Conservation (phyloP, 139 green algal genomes). For the Tetraselmis chui region DNA sequence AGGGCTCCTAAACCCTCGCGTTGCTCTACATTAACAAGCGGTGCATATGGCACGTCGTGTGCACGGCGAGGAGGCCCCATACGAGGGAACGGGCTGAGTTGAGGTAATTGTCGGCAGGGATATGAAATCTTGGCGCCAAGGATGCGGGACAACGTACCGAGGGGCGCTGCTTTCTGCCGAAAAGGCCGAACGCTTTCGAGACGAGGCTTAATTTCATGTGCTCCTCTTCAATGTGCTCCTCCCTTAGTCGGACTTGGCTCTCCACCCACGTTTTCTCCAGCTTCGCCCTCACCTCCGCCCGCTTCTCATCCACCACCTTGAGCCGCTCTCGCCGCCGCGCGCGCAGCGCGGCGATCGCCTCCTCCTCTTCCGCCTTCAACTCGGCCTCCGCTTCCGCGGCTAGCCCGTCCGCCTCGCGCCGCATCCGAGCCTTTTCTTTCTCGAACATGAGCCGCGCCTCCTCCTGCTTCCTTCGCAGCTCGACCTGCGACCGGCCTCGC, state of each 20-base stretch:
- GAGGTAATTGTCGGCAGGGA: too few species aligned
- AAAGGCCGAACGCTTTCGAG: neutral
- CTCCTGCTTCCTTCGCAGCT: neutral
- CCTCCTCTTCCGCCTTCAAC: neutral
- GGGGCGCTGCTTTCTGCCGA: neutral
- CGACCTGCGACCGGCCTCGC: neutral
- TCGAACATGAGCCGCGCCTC: neutral
- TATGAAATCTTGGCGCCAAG: too few species aligned
- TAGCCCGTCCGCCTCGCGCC: neutral
- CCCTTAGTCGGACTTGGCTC: neutral
- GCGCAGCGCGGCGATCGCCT: neutral
- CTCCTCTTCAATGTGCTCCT: neutral
- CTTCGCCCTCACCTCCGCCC: neutral
- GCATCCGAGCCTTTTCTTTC: neutral
- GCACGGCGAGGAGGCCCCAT: too few species aligned
- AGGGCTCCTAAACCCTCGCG: too few species aligned
- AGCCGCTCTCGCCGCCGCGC: neutral
- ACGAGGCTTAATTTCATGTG: neutral
- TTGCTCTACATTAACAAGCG: too few species aligned
- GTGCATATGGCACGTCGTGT: too few species aligned
- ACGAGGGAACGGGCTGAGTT: too few species aligned
- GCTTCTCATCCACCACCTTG: neutral
- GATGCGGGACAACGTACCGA: too few species aligned
- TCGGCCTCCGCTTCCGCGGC: neutral
- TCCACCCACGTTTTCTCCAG: neutral